These are phyloP conservation scores for Trichoderma sp. DNA, from an alignment of 2,329 filamentous ascomycete genomes.

Conservation along the genomic window DNA sequence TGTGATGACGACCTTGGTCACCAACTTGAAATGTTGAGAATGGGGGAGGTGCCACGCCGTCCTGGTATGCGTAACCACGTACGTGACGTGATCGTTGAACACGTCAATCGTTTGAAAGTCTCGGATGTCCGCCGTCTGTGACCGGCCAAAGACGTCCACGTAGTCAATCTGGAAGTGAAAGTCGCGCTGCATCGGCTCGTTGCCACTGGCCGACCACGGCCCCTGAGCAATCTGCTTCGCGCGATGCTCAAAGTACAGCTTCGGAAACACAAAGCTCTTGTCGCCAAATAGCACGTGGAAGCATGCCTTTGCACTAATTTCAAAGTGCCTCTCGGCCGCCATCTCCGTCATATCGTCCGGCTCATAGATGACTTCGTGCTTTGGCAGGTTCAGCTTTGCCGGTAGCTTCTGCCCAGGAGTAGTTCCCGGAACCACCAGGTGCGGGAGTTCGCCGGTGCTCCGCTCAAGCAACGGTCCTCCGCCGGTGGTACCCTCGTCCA, in stretches of 20 bases:
- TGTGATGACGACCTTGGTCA: conserved; percentile 91
- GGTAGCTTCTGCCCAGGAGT: conserved; percentile 45
- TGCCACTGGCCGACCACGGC: conserved; percentile 72
- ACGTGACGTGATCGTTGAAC: conserved; percentile 72
- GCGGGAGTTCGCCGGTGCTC: conserved; percentile 42
- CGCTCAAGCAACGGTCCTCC: conserved; percentile 43
- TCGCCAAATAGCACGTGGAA: conserved; percentile 98
- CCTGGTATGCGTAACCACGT: conserved; percentile 64
- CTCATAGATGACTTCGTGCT: conserved; percentile 78
- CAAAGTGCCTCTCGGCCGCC: conserved; percentile 79
- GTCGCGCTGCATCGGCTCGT: conserved; percentile 71
- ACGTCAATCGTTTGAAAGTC: conserved; percentile 88
- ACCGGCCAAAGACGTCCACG: conserved; percentile 64
- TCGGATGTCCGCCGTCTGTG: conserved; percentile 63
- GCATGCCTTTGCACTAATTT: conserved; percentile 88
- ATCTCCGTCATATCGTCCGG: conserved; percentile 78
- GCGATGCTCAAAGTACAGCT: conserved; percentile 81
- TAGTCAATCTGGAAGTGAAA: conserved; percentile 79
- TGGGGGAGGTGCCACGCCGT: conserved; percentile 84
- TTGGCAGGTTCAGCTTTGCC: conserved; percentile 79
- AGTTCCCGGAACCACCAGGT: conserved; percentile 38
- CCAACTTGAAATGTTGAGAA: conserved; percentile 73
- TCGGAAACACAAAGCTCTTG: conserved; percentile 90
- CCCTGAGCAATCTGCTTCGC: conserved; percentile 81
- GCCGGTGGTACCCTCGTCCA: conserved; percentile 55